A percentile compares a stretch with the other conserved stretches of the same genome.
These are phyloP conservation scores for Radiomyces spectabilis DNA, from an alignment of 192 early-diverging fungal species.

Conservation along the genomic window DNA sequence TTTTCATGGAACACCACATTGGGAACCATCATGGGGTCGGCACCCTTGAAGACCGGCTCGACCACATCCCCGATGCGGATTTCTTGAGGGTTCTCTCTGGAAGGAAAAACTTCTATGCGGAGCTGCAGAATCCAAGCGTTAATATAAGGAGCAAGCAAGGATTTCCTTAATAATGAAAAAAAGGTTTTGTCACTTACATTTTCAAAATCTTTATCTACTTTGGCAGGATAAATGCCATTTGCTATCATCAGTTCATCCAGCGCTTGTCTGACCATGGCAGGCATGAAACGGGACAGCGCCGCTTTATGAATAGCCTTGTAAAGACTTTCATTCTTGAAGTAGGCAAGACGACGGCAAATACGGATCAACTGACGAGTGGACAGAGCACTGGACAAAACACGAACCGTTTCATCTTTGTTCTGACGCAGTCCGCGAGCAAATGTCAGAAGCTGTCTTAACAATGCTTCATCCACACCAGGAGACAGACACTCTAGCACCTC, in stretches of 20 bases:
- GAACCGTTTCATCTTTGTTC: constrained; percentile 51
- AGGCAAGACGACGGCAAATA: constrained; percentile 55
- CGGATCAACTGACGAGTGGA: constrained; percentile 72
- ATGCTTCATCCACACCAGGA: constrained; percentile 40
- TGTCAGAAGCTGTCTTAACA: constrained; percentile 31
- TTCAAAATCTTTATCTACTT: constrained; percentile 19
- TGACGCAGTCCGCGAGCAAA: constrained; percentile 55
- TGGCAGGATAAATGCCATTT: constrained; percentile 41
- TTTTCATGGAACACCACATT: constrained; percentile 70
- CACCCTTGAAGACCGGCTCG: constrained; percentile 37
- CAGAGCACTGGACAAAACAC: constrained; percentile 47
- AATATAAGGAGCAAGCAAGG: too few species aligned
- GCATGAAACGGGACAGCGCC: constrained; percentile 65
- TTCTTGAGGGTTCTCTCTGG: constrained; percentile 33
- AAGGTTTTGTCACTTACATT: constrained; percentile 10
- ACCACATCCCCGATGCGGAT: constrained; percentile 48
- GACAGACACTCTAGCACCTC: constrained; percentile 39
- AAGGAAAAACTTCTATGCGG: constrained; percentile 43
- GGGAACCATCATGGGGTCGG: constrained; percentile 59
- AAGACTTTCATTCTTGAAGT: constrained; percentile 55
- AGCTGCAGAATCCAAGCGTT: too few species aligned
- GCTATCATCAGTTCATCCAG: constrained; percentile 52
- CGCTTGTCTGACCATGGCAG: constrained; percentile 54
- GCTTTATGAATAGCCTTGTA: constrained; percentile 56
- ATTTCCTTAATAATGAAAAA: too few species aligned